Evolutionary conservation across 495 filamentous ascomycete species (phyloP).

Genomic region (Trichoderma reesei): DNA sequence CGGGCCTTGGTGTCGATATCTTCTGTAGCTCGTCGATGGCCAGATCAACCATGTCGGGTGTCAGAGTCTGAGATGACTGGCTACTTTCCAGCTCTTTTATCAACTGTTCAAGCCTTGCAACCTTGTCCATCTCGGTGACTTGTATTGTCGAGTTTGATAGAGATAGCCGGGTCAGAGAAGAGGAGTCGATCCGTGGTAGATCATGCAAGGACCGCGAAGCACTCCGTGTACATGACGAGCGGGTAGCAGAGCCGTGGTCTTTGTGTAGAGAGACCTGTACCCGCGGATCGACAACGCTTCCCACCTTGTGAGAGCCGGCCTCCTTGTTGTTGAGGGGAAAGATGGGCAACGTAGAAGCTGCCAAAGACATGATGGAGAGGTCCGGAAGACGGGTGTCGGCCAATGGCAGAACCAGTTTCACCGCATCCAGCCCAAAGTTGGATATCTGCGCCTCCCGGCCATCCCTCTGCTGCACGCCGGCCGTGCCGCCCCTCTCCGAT

Average conservation of each 20-base stretch:
- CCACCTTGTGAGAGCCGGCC: neutral
- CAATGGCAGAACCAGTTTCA: neutral
- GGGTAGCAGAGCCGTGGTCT: neutral
- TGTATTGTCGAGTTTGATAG: neutral
- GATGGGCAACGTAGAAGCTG: neutral
- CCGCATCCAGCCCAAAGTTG: neutral
- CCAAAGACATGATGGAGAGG: neutral
- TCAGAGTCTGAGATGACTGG: neutral
- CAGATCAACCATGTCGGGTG: neutral
- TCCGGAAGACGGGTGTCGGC: neutral
- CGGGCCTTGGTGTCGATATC: neutral
- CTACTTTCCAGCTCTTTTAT: neutral
- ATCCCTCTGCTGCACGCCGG: neutral
- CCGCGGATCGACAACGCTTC: neutral
- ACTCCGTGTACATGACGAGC: neutral
- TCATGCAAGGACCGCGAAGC: neutral
- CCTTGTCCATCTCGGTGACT: neutral
- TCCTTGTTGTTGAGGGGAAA: neutral
- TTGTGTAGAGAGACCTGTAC: neutral
- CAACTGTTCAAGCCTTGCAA: neutral
- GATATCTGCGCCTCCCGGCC: neutral
- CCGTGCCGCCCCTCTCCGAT: neutral
- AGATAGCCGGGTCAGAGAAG: neutral
- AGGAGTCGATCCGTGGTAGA: neutral
- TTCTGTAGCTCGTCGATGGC: neutral